Evolutionary conservation across 2,329 filamentous ascomycete species (phyloP), one percentile per base, ranked within the genome.

Genomic region (Epichloe gansuensis): DNA sequence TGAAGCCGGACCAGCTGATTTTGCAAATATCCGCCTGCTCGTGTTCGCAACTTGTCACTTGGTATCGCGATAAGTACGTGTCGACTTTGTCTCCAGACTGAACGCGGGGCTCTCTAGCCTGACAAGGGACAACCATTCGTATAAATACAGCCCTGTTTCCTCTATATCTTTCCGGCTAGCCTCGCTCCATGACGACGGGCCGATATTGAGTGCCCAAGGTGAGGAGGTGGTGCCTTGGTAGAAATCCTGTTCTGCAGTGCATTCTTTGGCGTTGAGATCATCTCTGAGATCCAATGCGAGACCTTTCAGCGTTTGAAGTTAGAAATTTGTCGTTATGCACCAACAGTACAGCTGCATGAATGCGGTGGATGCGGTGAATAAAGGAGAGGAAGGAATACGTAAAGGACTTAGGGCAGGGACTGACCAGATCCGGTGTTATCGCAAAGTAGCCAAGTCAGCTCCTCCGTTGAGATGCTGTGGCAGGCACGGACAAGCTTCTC

Each of bases 371-470:
- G 34, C 5, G 13, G 34, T 23, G 4, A 25, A 6, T 9, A 45
- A 23, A 12, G 39, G 42, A 39, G 1, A 17, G 8, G 28, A 35
- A n/a, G 3, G 28, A 45, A 37, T 8, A 38, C 12, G 4, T 25
- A 3, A 38, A 31, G 11, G 31, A 37, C 3, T n/a, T 17, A 34
- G 2, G 17, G 51, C 2, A 1, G 34, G 44, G 12, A 47, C 62
- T 54, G 56, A 68, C 67, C 54, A 43, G 58, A 56, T 45, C 57
- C 56, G 23, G 59, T 69, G 42, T 83, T 65, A 60, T 90, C 85
- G 61, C 77, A 84, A 60, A 93, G 91, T 0, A 97, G 70, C 90
- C 91, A 96, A 1, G 80, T 80, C 23, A 84, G 62, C 1, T 83
- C 80, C 45, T 75, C 69, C 48, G 77, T 80, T 23, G 96, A 73